A percentile compares a stretch with the other conserved stretches of the same genome.
Evolutionary conservation across 2,329 filamentous ascomycete genomes (phyloP).

Genomic region (Colletotrichum viniferum): DNA sequence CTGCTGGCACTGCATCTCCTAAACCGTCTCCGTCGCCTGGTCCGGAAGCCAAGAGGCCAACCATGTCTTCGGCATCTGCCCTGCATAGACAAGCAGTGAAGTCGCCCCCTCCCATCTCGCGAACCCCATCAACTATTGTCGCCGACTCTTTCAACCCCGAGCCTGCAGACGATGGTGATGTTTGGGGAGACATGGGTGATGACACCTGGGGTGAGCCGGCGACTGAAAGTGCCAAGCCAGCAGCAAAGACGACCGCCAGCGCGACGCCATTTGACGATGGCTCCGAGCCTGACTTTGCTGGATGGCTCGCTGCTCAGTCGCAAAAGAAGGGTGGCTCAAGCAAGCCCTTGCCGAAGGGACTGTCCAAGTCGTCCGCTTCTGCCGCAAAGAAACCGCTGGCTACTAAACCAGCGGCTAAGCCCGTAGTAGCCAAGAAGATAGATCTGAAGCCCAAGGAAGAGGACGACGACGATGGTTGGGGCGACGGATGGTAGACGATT

Average conservation of each 20-base stretch:
- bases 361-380: conserved; percentile 62
- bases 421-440: conserved; percentile 66
- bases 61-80: conserved; percentile 58
- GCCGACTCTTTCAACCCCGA: conserved; percentile 60
- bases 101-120: conserved; percentile 50
- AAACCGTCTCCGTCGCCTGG: conserved; percentile 45
- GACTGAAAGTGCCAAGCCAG: conserved; percentile 20
- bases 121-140: conserved; percentile 51
- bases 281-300: conserved; percentile 92
- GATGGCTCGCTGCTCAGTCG: conserved; percentile 89
- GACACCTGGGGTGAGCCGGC: conserved; percentile 47
- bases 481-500: conserved; percentile 62
- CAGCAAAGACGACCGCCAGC: conserved; percentile 33
- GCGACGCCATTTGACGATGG: conserved; percentile 75
- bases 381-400: conserved; percentile 45
- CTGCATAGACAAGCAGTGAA: conserved; percentile 65
- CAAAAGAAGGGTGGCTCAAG: conserved; percentile 66
- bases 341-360: conserved; percentile 82
- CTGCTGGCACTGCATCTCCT: conserved; percentile 49
- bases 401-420: conserved; percentile 41
- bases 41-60: conserved; percentile 38
- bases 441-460: conserved; percentile 69
- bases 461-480: conserved; percentile 68
- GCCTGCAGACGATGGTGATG: conserved; percentile 67
- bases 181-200: conserved; percentile 75